phyloP scores from a whole-genome alignment of 805 yeast species.

The Lipomyces lipofer region DNA sequence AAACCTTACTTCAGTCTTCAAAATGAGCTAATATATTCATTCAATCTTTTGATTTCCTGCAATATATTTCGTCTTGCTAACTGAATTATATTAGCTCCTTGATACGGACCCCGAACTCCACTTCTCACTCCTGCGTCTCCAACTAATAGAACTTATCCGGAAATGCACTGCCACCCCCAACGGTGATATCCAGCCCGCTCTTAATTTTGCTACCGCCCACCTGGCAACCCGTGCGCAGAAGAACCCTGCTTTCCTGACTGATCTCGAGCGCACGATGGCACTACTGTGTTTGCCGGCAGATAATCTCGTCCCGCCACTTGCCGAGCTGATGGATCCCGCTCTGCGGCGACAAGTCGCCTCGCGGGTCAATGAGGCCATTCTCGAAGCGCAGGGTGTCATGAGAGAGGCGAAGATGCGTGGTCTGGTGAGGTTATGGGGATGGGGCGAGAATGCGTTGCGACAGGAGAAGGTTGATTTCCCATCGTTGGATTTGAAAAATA shows the following conservation, averaged over 20 bases:
- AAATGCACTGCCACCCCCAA: conserved; percentile 39
- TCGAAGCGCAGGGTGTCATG: conserved; percentile 44
- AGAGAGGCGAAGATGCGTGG: conserved; percentile 49
- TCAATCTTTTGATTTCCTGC: not conserved
- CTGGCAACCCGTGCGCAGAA: conserved; percentile 61
- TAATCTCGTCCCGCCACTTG: conserved; percentile 46
- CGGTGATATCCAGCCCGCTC: conserved; percentile 31
- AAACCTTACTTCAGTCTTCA: conserved; percentile 36
- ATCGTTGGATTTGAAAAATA: conserved; percentile 12
- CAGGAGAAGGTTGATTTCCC: conserved; percentile 25
- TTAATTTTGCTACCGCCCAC: conserved; percentile 43
- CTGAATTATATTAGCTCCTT: conserved; percentile 44
- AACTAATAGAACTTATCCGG: conserved; percentile 78
- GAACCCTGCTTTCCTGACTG: conserved; percentile 57
- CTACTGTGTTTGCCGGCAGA: conserved; percentile 55
- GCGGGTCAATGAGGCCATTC: conserved; percentile 66
- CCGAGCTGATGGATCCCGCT: conserved; percentile 57
- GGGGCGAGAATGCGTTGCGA: conserved; percentile 55
- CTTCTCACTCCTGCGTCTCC: conserved; percentile 69
- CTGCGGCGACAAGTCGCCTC: conserved; percentile 66
- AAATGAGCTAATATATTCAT: conserved; percentile 26
- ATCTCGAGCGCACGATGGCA: conserved; percentile 82
- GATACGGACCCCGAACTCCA: conserved; percentile 66
- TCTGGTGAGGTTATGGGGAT: conserved; percentile 60
- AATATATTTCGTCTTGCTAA: not conserved